A percentile compares a stretch with the other conserved stretches of the same genome.
These are phyloP conservation scores for Tylopilus sp. DNA, from an alignment of 1,284 basidiomycete species.

Conservation along the genomic window DNA sequence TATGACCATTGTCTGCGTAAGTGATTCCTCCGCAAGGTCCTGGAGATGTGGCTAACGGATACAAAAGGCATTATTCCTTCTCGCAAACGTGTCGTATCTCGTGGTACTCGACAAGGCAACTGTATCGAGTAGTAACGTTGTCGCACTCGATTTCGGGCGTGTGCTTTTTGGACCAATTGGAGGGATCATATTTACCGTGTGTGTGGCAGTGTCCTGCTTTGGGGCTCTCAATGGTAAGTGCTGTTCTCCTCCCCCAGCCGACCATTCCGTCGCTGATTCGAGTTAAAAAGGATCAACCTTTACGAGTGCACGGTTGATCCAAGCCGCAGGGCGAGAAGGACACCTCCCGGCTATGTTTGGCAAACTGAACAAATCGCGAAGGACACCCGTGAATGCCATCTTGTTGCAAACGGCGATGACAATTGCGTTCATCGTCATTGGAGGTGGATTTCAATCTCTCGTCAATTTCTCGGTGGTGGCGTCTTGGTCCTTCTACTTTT, in stretches of 20 bases:
- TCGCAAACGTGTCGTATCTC: constrained; percentile 89
- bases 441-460: constrained; percentile 82
- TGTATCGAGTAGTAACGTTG: constrained; percentile 82
- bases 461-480: constrained; percentile 87
- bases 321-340: constrained; percentile 82
- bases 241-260: not conserved
- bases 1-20: constrained; percentile 71
- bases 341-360: constrained; percentile 84
- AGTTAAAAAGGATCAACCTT: constrained; percentile 61
- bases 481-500: constrained; percentile 87
- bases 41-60: not conserved
- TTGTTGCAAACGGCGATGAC: constrained; percentile 73
- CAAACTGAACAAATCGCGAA: constrained; percentile 62
- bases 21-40: constrained; percentile 20
- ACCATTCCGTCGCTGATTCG: constrained; percentile 10
- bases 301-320: constrained; percentile 81
- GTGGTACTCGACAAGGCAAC: constrained; percentile 80
- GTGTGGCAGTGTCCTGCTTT: constrained; percentile 93
- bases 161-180: constrained; percentile 82
- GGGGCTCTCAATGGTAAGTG: constrained; percentile 78
- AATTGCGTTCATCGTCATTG: constrained; percentile 71
- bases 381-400: constrained; percentile 84
- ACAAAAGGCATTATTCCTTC: constrained; percentile 63
- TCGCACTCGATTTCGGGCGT: constrained; percentile 91
- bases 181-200: constrained; percentile 79